Conservation (phyloP, 2,329 filamentous ascomycete genomes). For the Paraphaeosphaeria minitans region DNA sequence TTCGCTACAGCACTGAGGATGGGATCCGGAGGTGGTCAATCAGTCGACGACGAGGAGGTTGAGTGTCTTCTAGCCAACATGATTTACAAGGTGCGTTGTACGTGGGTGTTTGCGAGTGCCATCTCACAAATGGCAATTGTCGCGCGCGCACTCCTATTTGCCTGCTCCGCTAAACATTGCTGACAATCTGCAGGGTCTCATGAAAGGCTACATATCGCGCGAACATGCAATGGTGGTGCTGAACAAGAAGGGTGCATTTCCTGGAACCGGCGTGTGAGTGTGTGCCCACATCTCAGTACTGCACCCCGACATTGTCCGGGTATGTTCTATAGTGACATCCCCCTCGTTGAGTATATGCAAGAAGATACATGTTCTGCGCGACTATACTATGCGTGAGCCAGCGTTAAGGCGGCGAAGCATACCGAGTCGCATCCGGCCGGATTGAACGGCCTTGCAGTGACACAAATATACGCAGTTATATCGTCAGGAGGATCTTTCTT, state of each 20-base stretch:
- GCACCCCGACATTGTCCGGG: slow-evolving; percentile 17
- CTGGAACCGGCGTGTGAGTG: slow-evolving; percentile 74
- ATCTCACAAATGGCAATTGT: slow-evolving; percentile 14
- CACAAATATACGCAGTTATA: slow-evolving; percentile 2
- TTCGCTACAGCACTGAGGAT: slow-evolving; percentile 85
- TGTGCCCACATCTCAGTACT: slow-evolving; percentile 19
- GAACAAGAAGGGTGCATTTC: slow-evolving; percentile 91
- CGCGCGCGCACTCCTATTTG: slow-evolving; percentile 17
- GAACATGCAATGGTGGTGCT: slow-evolving; percentile 89
- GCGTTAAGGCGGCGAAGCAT: neutral
- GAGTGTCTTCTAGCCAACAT: slow-evolving; percentile 95
- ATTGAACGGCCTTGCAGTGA: neutral
- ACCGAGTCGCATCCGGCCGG: neutral
- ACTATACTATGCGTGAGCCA: neutral
- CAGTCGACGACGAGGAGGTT: slow-evolving; percentile 86
- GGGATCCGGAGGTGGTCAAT: slow-evolving; percentile 59
- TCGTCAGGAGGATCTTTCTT: slow-evolving; percentile 7
- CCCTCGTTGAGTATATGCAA: neutral
- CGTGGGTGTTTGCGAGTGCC: slow-evolving; percentile 9
- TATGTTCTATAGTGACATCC: slow-evolving; percentile 11
- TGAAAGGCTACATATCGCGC: slow-evolving; percentile 98
- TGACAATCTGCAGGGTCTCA: slow-evolving; percentile 68
- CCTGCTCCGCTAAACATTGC: slow-evolving; percentile 11
- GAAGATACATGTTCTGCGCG: neutral
- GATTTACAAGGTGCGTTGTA: slow-evolving; percentile 86